Base-by-base conservation (phyloP, 2,329 filamentous ascomycete genomes). In the Botrytis aclada region DNA sequence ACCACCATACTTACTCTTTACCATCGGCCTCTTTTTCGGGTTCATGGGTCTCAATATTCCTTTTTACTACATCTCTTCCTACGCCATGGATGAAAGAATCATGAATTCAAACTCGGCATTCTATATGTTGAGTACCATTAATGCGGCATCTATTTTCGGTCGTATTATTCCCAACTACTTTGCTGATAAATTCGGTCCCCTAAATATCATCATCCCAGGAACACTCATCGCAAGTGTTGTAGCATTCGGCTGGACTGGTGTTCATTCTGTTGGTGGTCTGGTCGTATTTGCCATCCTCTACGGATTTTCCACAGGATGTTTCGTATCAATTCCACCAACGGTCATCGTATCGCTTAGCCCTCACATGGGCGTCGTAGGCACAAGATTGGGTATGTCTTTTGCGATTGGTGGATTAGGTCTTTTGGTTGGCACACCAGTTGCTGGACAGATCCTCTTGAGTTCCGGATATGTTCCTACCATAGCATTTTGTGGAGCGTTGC, bases 21-120 rank as follows among this genome's bases (percentile, higher is more conserved):
- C 87, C 58, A 81, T 90, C 2, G 83, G 77, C 7, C 81, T 89
- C 70, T 76, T 87, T 1, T 82, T 84, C n/a, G 81, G 88, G 1
- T 75, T 76, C 65, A 65, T 76, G 47, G 76, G 76, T 39, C 69
- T 77, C n/a, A 77, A 76, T 47, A 66, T 74, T 6, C 76, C 76
- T 7, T 76, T 77, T 62, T 75, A 75, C 51, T 78, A 77, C 41
- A 72, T 76, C 16, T 72, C 74, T n/a, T 58, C 60, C 39, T 78
- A 75, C 34, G 74, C 73, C 20, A 63, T 75, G 14, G 34, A 54
- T 37, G 58, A 70, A 20, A 47, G 74, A 16, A 75, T 75, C 20
- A 74, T 73, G 41, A 65, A 61, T 22, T 43, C 61, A 6, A 69
- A 74, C 12, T 73, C 77, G 18, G 70, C 74, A 9, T 76, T 77